Conservation (phyloP, 2,329 filamentous ascomycete genomes). For the Neofusicoccum sp. region DNA sequence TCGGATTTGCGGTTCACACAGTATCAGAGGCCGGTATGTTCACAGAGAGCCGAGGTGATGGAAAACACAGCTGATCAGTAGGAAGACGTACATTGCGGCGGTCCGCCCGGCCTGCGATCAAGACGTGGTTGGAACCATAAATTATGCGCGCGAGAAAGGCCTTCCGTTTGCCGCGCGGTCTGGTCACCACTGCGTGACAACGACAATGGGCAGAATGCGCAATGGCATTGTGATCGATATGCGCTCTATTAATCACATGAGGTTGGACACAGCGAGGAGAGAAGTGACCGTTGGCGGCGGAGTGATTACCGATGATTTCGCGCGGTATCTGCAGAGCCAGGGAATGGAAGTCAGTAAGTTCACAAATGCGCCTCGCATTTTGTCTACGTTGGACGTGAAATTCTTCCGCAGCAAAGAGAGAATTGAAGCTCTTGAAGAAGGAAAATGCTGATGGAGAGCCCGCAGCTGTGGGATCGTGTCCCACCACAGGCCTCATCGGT, state of each 20-base stretch:
- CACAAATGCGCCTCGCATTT: too few species aligned
- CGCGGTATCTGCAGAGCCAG: not conserved
- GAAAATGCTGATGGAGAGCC: too few species aligned
- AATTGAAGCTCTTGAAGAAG: too few species aligned
- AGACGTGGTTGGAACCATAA: not conserved
- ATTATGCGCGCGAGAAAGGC: not conserved
- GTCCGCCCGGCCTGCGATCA: not conserved
- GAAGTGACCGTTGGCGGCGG: not conserved
- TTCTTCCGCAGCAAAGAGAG: too few species aligned
- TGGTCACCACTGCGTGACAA: constrained; percentile 13
- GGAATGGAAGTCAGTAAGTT: constrained; percentile 2
- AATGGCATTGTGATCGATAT: not conserved
- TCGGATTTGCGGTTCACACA: not conserved
- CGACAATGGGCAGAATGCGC: not conserved
- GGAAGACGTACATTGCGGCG: constrained; percentile 4
- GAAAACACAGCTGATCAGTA: not conserved
- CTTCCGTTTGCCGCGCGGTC: not conserved
- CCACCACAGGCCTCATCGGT: not conserved
- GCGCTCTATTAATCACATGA: not conserved
- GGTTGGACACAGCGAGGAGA: not conserved
- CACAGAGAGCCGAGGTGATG: too few species aligned
- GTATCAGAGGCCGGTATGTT: not conserved
- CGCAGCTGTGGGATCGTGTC: constrained; percentile 6
- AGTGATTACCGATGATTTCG: constrained; percentile 1
- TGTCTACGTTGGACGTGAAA: too few species aligned